These are phyloP conservation scores for Ballota nigra DNA, from an alignment of 257 asterid species.

Conservation along the genomic window DNA sequence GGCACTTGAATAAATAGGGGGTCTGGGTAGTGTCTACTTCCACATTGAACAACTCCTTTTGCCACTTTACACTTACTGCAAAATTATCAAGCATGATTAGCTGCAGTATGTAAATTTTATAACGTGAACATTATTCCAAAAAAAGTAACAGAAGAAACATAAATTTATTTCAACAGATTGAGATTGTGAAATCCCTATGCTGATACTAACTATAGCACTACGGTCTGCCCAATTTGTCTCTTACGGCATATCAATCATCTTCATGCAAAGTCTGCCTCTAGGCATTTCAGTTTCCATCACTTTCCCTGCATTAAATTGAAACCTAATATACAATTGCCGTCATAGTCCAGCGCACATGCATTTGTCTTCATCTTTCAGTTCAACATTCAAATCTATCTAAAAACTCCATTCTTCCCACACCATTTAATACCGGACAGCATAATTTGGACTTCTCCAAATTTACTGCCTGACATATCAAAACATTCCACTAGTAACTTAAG, in stretches of 20 bases:
- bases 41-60: slow-evolving; percentile 72
- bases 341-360: not conserved
- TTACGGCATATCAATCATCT: not conserved
- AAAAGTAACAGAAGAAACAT: not conserved
- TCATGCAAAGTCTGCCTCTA: not conserved
- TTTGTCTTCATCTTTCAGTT: slow-evolving; percentile 22
- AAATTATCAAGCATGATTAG: slow-evolving; percentile 16
- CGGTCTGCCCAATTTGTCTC: not conserved
- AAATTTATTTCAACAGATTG: not conserved
- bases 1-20: slow-evolving; percentile 92
- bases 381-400: not conserved
- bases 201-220: not conserved
- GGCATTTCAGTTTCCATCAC: not conserved
- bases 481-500: slow-evolving; percentile 10
- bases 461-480: not conserved
- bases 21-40: slow-evolving; percentile 90
- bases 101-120: slow-evolving; percentile 2
- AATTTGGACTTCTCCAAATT: not conserved
- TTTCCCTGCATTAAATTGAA: not conserved
- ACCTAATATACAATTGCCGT: not conserved
- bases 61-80: slow-evolving; percentile 99
- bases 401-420: not conserved
- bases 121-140: slow-evolving; percentile 13
- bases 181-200: slow-evolving; percentile 12
- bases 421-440: not conserved